phyloP scores from a whole-genome alignment of 2,329 filamentous ascomycete species.

The Grosmannia serpens region DNA sequence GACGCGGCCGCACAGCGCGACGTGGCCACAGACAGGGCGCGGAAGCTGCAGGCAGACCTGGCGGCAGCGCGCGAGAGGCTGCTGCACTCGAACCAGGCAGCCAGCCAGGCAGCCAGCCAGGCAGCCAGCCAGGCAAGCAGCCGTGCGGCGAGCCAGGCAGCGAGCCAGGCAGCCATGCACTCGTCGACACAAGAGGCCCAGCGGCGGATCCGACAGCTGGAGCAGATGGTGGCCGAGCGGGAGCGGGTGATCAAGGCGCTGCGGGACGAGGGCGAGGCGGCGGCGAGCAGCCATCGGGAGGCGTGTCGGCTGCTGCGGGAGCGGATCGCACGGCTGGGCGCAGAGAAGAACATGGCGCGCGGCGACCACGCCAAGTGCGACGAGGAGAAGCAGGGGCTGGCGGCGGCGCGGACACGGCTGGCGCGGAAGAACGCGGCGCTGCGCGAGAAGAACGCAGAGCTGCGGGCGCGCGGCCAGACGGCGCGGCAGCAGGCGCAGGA shows the following conservation, averaged over 20 bases:
- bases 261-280: conserved; percentile 11
- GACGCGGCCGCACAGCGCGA: conserved; percentile 7
- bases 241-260: conserved; percentile 13
- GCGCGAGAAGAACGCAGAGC: neutral
- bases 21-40: conserved; percentile 1
- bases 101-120: neutral
- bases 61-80: conserved; percentile 6
- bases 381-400: conserved; percentile 8
- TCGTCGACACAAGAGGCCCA: conserved; percentile 8
- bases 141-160: neutral
- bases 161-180: neutral
- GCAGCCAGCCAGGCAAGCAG: neutral
- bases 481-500: conserved; percentile 6
- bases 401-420: conserved; percentile 2
- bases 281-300: conserved; percentile 12
- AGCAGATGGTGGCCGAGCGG: conserved; percentile 12
- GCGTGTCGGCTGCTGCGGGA: conserved; percentile 10
- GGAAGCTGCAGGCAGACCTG: conserved; percentile 6
- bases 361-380: conserved; percentile 13
- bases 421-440: conserved; percentile 5
- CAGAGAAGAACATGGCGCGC: conserved; percentile 11
- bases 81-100: neutral
- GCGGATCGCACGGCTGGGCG: conserved; percentile 11
- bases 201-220: conserved; percentile 12
- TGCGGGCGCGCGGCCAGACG: conserved; percentile 4